phyloP scores from a whole-genome alignment of 2,329 filamentous ascomycete species.

The Cladosporium sp. region DNA sequence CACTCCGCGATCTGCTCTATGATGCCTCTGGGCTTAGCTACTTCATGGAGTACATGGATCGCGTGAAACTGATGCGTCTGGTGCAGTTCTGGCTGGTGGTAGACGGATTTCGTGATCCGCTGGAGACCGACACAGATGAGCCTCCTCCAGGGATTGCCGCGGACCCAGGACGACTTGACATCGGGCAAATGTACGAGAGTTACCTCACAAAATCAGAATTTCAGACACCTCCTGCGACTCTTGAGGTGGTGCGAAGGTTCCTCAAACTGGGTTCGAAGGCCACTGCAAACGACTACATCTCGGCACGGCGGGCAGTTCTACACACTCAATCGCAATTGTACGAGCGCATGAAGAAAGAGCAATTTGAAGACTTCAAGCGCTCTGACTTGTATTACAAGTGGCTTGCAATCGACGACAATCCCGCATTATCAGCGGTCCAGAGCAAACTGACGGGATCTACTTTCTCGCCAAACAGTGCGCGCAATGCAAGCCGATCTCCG shows the following conservation, averaged over 20 bases:
- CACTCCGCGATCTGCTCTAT: slow-evolving; percentile 81
- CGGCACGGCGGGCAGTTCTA: slow-evolving; percentile 77
- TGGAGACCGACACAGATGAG: slow-evolving; percentile 82
- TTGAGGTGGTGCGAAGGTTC: slow-evolving; percentile 72
- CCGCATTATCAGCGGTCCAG: slow-evolving; percentile 35
- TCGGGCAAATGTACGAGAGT: slow-evolving; percentile 86
- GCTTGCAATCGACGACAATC: slow-evolving; percentile 75
- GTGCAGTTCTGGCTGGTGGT: slow-evolving; percentile 99
- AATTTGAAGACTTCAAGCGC: slow-evolving; percentile 84
- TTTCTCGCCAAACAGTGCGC: slow-evolving; percentile 23
- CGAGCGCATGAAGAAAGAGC: slow-evolving; percentile 76
- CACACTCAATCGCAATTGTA: slow-evolving; percentile 79
- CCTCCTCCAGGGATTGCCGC: slow-evolving; percentile 53
- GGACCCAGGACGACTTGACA: slow-evolving; percentile 79
- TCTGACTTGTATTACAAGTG: slow-evolving; percentile 97
- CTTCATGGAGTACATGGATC: slow-evolving; percentile 99
- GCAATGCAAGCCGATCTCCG: slow-evolving; percentile 25
- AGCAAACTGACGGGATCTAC: slow-evolving; percentile 20
- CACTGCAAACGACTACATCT: slow-evolving; percentile 76
- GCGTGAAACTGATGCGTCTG: slow-evolving; percentile 78
- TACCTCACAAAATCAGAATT: slow-evolving; percentile 84
- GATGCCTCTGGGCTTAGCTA: slow-evolving; percentile 90
- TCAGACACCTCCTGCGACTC: slow-evolving; percentile 69
- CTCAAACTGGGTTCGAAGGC: slow-evolving; percentile 75
- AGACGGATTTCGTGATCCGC: slow-evolving; percentile 89